Evolutionary conservation across 2,329 filamentous ascomycete species (phyloP), one percentile per base, ranked within the genome.

Genomic region (Xylariaceae sp.): DNA sequence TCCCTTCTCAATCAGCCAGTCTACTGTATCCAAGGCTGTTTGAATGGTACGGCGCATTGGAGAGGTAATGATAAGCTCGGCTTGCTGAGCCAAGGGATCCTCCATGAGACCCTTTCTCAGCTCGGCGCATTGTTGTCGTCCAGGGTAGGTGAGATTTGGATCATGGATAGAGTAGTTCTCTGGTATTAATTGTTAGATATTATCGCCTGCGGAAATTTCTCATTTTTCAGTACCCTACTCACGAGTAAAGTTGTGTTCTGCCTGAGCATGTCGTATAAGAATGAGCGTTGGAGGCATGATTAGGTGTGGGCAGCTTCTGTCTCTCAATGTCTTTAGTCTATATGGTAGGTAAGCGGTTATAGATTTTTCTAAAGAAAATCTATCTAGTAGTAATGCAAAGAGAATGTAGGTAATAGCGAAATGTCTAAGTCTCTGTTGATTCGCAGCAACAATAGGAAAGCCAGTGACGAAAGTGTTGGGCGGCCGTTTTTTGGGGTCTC

Each of bases 201-300:
- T n/a, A 14, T 36, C n/a, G n/a, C 7, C 17, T 5, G 17, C 16
- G 4, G 17, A 34, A 37, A 14, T 17, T n/a, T 19, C 12, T 31
- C 28, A 12, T 31, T 31, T n/a, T n/a, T 16, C 8, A 21, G 44
- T 36, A 5, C 16, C 21, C 23, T 23, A 80, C 81, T 75, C 76
- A 84, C 84, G 71, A 46, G 74, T 68, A 12, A 76, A 73, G 57
- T 86, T 86, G 69, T 86, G 83, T n/a, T 78, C 68, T 7, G 79
- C 83, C 74, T 98, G 91, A 14, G 91, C 94, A 81, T 98, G 94
- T 65, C 94, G 90, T 69, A 97, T 88, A 69, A 98, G 80, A 65
- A 98, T 90, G 58, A 97, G 67, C 0, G 77, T 83, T 1, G 82
- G 82, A 48, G 82, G 69, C 82, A 85, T 85, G 17, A 31, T 44